phyloP scores from a whole-genome alignment of 768 basidiomycete genomes.

The Trametes cubensis region DNA sequence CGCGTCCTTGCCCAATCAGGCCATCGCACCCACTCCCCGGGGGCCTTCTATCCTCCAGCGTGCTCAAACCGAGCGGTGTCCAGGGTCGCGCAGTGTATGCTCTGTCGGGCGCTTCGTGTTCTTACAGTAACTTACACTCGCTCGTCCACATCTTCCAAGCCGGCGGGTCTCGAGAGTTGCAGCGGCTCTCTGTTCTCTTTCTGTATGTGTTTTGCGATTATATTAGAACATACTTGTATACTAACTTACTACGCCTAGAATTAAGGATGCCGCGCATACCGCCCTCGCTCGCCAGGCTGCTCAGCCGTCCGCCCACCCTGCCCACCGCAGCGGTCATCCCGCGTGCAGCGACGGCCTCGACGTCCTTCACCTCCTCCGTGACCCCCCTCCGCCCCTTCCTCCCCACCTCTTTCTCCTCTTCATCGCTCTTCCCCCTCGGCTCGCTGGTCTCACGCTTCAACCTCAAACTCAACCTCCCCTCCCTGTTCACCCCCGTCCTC shows the following conservation, averaged over 20 bases:
- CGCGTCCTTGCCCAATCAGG: slow-evolving; percentile 17
- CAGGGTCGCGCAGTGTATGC: slow-evolving; percentile 5
- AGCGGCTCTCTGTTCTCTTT: background rate
- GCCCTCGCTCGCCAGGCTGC: slow-evolving; percentile 27
- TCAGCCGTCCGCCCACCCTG: slow-evolving; percentile 27
- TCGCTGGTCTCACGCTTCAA: slow-evolving; percentile 14
- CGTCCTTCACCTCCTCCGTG: slow-evolving; percentile 18
- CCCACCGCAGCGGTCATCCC: slow-evolving; percentile 10
- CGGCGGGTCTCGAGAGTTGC: slow-evolving; percentile 6
- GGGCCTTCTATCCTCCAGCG: background rate
- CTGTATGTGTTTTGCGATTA: background rate
- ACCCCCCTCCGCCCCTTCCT: slow-evolving; percentile 19
- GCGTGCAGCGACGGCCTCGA: slow-evolving; percentile 12
- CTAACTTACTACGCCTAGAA: background rate
- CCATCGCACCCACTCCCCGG: slow-evolving; percentile 12
- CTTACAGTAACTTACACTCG: slow-evolving; percentile 6
- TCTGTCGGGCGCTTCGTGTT: slow-evolving; percentile 9
- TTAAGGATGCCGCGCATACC: slow-evolving; percentile 32
- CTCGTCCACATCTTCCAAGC: slow-evolving; percentile 3
- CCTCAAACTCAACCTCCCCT: slow-evolving; percentile 30
- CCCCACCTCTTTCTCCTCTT: slow-evolving; percentile 5
- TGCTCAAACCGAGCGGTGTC: slow-evolving; percentile 4
- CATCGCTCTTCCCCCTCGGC: slow-evolving; percentile 9
- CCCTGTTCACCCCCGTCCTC: slow-evolving; percentile 45
- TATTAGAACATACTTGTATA: background rate